phyloP scores from a whole-genome alignment of 306 rosid species.

The Medicago truncatula region DNA sequence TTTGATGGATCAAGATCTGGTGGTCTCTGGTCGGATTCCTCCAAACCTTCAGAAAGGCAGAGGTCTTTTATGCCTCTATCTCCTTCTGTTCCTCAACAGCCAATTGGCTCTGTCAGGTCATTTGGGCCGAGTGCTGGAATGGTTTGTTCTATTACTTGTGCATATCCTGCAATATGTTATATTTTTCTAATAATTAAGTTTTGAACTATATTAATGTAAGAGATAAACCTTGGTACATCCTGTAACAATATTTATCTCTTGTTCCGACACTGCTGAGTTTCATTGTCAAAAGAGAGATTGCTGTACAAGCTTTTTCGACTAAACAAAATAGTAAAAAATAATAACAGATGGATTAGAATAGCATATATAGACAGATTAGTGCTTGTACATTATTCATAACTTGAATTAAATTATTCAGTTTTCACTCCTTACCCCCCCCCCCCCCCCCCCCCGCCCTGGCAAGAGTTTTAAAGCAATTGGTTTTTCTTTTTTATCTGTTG shows the following conservation, averaged over 20 bases:
- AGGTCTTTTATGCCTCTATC: conserved; percentile 70
- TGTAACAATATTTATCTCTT: conserved; percentile 3
- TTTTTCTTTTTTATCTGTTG: background rate
- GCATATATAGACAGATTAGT: background rate
- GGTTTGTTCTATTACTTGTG: conserved; percentile 64
- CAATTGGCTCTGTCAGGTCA: conserved; percentile 69
- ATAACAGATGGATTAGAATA: background rate
- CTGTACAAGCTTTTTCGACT: background rate
- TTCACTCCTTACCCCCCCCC: background rate
- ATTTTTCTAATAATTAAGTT: conserved; percentile 28
- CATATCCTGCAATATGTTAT: conserved; percentile 33
- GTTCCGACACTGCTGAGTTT: conserved; percentile 4
- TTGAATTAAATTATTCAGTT: background rate
- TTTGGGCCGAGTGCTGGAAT: conserved; percentile 76
- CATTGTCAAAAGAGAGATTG: conserved; percentile 17
- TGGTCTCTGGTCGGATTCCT: conserved; percentile 81
- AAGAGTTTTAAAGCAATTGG: background rate
- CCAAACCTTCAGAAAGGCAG: conserved; percentile 75
- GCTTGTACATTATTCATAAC: background rate
- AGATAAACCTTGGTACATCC: too few species aligned
- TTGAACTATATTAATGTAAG: conserved; percentile 3
- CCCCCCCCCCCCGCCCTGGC: background rate
- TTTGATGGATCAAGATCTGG: conserved; percentile 74
- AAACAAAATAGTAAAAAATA: background rate
- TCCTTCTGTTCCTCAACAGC: conserved; percentile 79